A percentile compares a stretch with the other conserved stretches of the same genome.
Conservation (phyloP, 257 asterid species). For the Gentiana macrophylla region DNA sequence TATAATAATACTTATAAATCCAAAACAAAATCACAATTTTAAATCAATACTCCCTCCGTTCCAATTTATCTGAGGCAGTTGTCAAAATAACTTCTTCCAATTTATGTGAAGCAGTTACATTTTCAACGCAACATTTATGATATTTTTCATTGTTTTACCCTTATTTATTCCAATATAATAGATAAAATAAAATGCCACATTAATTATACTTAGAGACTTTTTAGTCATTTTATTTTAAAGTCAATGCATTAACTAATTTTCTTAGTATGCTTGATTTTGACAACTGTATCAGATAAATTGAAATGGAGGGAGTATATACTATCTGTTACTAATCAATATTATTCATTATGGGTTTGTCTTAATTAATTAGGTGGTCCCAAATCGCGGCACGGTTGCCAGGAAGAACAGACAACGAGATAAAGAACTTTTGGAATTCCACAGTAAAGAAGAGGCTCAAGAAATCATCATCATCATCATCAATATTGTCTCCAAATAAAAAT, state of each 20-base stretch:
- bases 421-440: constrained; percentile 57
- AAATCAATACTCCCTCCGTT: too few species aligned
- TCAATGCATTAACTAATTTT: too few species aligned
- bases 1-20: neutral
- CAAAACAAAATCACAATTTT: neutral
- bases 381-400: constrained; percentile 58
- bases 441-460: constrained; percentile 48
- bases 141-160: too few species aligned
- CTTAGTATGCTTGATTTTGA: too few species aligned
- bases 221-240: too few species aligned
- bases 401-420: constrained; percentile 52
- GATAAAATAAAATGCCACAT: too few species aligned
- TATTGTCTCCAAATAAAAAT: constrained; percentile 30
- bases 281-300: too few species aligned
- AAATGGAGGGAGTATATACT: neutral
- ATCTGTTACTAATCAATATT: neutral
- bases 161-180: too few species aligned
- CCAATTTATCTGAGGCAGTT: too few species aligned
- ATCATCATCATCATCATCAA: constrained; percentile 10
- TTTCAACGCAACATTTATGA: neutral
- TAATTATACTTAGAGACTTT: too few species aligned
- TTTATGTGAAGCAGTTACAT: too few species aligned
- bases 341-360: neutral
- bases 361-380: constrained; percentile 45
- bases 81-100: too few species aligned